phyloP scores from a whole-genome alignment of 2,329 filamentous ascomycete species.

The Ilyonectria destructans region DNA sequence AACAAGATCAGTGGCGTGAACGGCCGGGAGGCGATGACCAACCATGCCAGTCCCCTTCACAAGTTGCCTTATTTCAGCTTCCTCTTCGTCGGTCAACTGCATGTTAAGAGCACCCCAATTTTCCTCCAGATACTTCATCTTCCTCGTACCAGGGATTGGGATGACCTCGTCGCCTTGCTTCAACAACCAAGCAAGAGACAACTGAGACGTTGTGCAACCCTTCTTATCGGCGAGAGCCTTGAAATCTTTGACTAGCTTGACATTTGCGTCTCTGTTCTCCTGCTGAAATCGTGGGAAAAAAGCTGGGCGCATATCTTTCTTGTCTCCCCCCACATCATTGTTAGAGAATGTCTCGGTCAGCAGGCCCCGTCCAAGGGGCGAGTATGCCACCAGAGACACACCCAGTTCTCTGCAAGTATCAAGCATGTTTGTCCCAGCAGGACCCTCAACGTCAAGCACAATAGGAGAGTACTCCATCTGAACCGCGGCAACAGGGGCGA shows the following conservation, averaged over 20 bases:
- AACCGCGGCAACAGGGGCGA: constrained; percentile 66
- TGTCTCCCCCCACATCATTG: constrained; percentile 58
- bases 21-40: not conserved
- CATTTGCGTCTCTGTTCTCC: constrained; percentile 61
- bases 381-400: constrained; percentile 71
- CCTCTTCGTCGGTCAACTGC: constrained; percentile 49
- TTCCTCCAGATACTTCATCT: constrained; percentile 59
- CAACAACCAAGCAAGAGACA: constrained; percentile 75
- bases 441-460: constrained; percentile 72
- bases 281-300: constrained; percentile 30
- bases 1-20: too few species aligned
- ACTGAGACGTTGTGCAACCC: constrained; percentile 66
- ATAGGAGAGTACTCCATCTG: constrained; percentile 71
- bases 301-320: constrained; percentile 11
- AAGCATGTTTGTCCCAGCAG: constrained; percentile 61
- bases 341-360: constrained; percentile 66
- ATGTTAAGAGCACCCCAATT: constrained; percentile 55
- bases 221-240: constrained; percentile 67
- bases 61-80: constrained; percentile 46
- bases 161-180: constrained; percentile 71
- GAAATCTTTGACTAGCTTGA: constrained; percentile 67
- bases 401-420: constrained; percentile 72
- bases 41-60: constrained; percentile 29
- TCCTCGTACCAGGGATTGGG: constrained; percentile 66
- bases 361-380: constrained; percentile 73